These are phyloP conservation scores for Boletus vermiculosoides DNA, from an alignment of 768 basidiomycete genomes.

Conservation along the genomic window DNA sequence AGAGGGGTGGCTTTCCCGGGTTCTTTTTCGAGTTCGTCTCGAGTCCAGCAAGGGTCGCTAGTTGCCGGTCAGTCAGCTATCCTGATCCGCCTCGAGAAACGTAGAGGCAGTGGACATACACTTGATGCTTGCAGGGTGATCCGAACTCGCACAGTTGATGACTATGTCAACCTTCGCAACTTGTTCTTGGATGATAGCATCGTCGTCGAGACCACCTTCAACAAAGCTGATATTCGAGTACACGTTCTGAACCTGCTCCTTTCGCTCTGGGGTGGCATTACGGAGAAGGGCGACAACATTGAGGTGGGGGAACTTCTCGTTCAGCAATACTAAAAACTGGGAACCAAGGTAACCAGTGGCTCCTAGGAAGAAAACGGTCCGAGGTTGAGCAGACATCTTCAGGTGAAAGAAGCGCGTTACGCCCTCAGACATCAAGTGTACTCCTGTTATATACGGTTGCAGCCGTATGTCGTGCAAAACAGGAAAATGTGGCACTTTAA, in stretches of 20 bases:
- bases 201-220: slow-evolving; percentile 41
- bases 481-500: background rate
- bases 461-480: slow-evolving; percentile 1
- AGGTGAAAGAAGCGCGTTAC: background rate
- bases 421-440: background rate
- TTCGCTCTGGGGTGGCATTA: slow-evolving; percentile 31
- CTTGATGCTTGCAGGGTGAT: slow-evolving; percentile 35
- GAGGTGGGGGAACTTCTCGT: slow-evolving; percentile 32
- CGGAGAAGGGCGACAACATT: slow-evolving; percentile 40
- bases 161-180: slow-evolving; percentile 38
- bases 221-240: slow-evolving; percentile 37
- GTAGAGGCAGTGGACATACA: slow-evolving; percentile 22
- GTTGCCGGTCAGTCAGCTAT: background rate
- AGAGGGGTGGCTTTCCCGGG: slow-evolving; percentile 41
- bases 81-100: background rate
- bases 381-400: slow-evolving; percentile 14
- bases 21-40: slow-evolving; percentile 35
- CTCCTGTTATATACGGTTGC: background rate
- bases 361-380: slow-evolving; percentile 40
- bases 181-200: slow-evolving; percentile 35
- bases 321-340: slow-evolving; percentile 37
- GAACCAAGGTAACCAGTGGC: slow-evolving; percentile 46
- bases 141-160: slow-evolving; percentile 42
- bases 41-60: slow-evolving; percentile 41
- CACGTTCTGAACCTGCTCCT: slow-evolving; percentile 30